Base-by-base conservation (phyloP, 2,329 filamentous ascomycete species). In the Aspergillus terreus region DNA sequence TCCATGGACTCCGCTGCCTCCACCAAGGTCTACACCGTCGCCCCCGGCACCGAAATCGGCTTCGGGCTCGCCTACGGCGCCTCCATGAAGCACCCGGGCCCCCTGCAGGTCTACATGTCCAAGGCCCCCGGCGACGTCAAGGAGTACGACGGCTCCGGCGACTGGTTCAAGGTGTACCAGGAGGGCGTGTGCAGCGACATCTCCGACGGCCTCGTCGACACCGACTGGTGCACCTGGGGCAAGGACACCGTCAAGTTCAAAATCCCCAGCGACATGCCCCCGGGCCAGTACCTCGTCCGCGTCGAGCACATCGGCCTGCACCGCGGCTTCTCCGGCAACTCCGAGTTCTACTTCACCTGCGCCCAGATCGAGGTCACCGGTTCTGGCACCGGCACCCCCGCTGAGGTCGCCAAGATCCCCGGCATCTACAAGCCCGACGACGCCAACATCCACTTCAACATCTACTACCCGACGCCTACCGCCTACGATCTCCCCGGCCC, bases 261-360 rank as follows among this genome's bases (percentile, higher is more conserved):
- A 25, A 70, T 79, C 43, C 76, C 76, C 9, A 55, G 59, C 27
- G 76, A 74, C 51, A 71, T 77, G 14, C 66, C 71, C 0, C 58
- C 76, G 14, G 76, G 77, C 48, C 73, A 78, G 51, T 79, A 79
- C 58, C 70, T 79, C 25, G 62, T 79, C 2, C 71, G 76, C 11
- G 72, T 75, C 19, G 76, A 79, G 63, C 76, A 78, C 54, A 76
- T 78, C 51, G 76, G 68, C 3, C 68, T 79, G 4, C 76, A 79
- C 63, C 65, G 62, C 48, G 76, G 76, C 4, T 59, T 67, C 38
- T 61, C 63, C 5, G 73, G 72, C 1, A 75, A 75, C 2, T 75
- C 76, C 3, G 76, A 79, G 63, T 70, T 75, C 32, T 79, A 78
- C 56, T 78, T 53, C 42, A 72, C 69, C 27, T 76, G 72, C 57